Evolutionary conservation across 148 eudicot genomes (phyloP), one percentile per base, ranked within the genome.

Genomic region (Bassia scoparia): DNA sequence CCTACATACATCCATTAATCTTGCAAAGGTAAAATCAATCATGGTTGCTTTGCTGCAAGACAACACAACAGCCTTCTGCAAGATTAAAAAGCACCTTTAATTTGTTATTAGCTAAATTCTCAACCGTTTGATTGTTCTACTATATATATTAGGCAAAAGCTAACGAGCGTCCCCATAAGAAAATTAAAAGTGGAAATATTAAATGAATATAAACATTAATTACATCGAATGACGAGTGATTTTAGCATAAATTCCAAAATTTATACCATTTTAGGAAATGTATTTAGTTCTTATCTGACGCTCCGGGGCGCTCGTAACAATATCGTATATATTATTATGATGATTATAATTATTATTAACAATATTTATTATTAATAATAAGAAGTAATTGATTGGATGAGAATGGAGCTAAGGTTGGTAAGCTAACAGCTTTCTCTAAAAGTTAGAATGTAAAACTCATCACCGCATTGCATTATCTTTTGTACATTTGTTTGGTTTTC

Each of bases 401-500:
- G 21, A 15, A 74, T 54, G 59, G 27, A 46, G 63, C 17, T 52
- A 68, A 64, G 71, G 77, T 83, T 71, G 90, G 87, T 84, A 75
- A 78, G 75, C 83, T 69, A 81, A 84, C 82, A 30, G 74, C 55
- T 82, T 69, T 64, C 74, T 64, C 67, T 41, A 53, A 52, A 64
- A 74, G 72, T 33, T 37, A 31, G n/a, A 26, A 12, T 18, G 61
- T 33, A 52, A 15, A 35, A 69, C 41, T 61, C 69, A 46, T 48
- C n/a, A n/a, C n/a, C n/a, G 78, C 79, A 80, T 46, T 68, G 46
- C 9, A 41, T 41, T 72, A 11, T 41, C 3, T 18, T 79, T 72
- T 76, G 71, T 79, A 83, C 38, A 72, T 74, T 79, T 84, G 86
- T 63, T 74, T 86, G 64, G 65, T 68, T 81, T 73, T 44, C 74